Base-by-base conservation (phyloP, 2,329 filamentous ascomycete genomes). In the Botrytis squamosa region DNA sequence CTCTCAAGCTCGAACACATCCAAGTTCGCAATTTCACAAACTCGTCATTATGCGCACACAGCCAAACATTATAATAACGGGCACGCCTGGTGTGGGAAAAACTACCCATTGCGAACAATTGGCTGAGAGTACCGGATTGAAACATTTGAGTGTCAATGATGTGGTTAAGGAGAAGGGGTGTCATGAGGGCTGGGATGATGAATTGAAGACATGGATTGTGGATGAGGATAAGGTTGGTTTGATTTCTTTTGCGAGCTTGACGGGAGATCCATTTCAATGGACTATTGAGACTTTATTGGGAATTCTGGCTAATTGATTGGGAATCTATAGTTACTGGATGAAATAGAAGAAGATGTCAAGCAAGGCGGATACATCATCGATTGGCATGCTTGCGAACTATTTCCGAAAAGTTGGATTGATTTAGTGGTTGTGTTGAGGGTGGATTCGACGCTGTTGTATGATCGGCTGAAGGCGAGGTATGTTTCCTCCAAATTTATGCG, bases 321-420 rank as follows among this genome's bases (percentile, higher is more conserved):
- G 38, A 12, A 18, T 29, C 14, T n/a, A 49, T 78, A 94, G 91
- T 85, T 99, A 46, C 87, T 99, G 36, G 96, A 99, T 81, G 89
- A 92, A 66, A 92, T 99, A 73, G 96, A 98, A 84, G 88, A 93
- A 73, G 91, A 96, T 75, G 88, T 93, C 57, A 88, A 91, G 76
- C 84, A 88, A 33, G 95, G 95, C 73, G 96, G 96, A 33, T 93
- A 90, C 82, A 90, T 99, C 78, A 92, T 99, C 80, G 96, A 99
- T 84, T 99, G 96, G 95, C 96, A 99, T 84, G 95, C 95, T 3
- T 98, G 95, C 84, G 96, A 98, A 80, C 84, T 98, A 36, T 98
- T 98, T 81, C 96, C 96, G 3, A 91, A 92, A 81, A 92, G 92
- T 80, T 97, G 95, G 93, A 92, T 99, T 80, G 96, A 99, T 82